phyloP scores from a whole-genome alignment of 164 flowering plant genomes.

The Chimonanthus salicifolius region DNA sequence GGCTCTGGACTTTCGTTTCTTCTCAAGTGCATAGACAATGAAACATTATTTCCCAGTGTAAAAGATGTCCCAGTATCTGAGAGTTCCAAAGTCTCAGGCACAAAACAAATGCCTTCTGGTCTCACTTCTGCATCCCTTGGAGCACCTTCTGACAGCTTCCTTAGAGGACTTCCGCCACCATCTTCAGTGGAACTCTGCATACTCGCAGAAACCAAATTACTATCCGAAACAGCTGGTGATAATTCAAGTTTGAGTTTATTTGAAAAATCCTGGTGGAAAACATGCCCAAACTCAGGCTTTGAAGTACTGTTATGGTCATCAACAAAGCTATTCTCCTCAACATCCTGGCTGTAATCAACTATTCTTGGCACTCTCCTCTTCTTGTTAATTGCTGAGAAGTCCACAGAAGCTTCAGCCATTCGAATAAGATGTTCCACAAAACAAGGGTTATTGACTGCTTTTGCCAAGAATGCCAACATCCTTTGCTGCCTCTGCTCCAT shows the following conservation, averaged over 20 bases:
- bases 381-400: slow-evolving; percentile 62
- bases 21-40: slow-evolving; percentile 27
- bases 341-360: slow-evolving; percentile 31
- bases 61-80: slow-evolving; percentile 72
- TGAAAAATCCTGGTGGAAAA: slow-evolving; percentile 54
- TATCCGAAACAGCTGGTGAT: slow-evolving; percentile 78
- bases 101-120: slow-evolving; percentile 28
- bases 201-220: slow-evolving; percentile 63
- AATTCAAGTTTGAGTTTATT: slow-evolving; percentile 66
- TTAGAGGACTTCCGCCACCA: slow-evolving; percentile 45
- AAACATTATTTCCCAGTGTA: slow-evolving; percentile 34
- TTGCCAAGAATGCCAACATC: slow-evolving; percentile 44
- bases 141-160: slow-evolving; percentile 37
- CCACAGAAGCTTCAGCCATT: slow-evolving; percentile 54
- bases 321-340: slow-evolving; percentile 37
- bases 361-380: slow-evolving; percentile 62
- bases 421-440: slow-evolving; percentile 59
- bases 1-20: slow-evolving; percentile 24
- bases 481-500: slow-evolving; percentile 75
- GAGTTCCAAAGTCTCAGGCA: slow-evolving; percentile 56
- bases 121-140: slow-evolving; percentile 32
- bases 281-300: slow-evolving; percentile 43
- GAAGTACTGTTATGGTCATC: slow-evolving; percentile 46
- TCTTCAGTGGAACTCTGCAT: slow-evolving; percentile 79
- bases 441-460: slow-evolving; percentile 50